Base-by-base conservation (phyloP, 2,329 filamentous ascomycete species). In the Cercospora sojina region DNA sequence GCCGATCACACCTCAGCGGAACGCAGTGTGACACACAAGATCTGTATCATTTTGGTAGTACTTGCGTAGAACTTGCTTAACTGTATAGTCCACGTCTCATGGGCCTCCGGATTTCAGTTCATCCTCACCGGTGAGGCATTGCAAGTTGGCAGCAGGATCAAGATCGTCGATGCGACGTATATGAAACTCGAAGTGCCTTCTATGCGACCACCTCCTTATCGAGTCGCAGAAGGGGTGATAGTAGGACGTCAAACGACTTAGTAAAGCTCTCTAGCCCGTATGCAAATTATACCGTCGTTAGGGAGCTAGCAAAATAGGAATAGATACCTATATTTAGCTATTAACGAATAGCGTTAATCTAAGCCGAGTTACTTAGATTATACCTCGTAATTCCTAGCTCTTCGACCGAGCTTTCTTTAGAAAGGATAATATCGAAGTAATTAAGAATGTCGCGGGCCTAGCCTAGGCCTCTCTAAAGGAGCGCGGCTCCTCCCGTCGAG, bases 231-330 rank as follows among this genome's bases (percentile, higher is more conserved):
- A 12, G 67, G 41, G 3, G 59, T 71, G 0, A 18, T 62, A 5
- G 51, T 70, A 6, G 51, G 0, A 63, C 70, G 0, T 65, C 66
- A 1, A 72, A 71, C 38, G 67, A 64, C 3, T 49, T 72, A 0
- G 57, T 57, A 1, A 63, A 59, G 2, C 64, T 62, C 7, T 35
- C 47, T 18, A 57, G 69, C 3, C 63, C 64, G 4, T 69, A 63
- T 25, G 53, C 20, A 9, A 64, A 60, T 13, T 72, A 70, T 16
- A 72, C 70, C 3, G 58, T 71, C 8, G 64, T 72, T 13, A n/a
- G n/a, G 69, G 70, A 12, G 68, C 67, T 0, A 67, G 69, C 20
- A 72, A 72, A 58, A 72, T 68, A 1, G 70, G 67, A 3, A 71
- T 72, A 38, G 70, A 71, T 47, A 59, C 69, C 12, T 69, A 66